Evolutionary conservation across 495 filamentous ascomycete genomes (phyloP), one percentile per base, ranked within the genome.

Genomic region (Cercophora sp.): DNA sequence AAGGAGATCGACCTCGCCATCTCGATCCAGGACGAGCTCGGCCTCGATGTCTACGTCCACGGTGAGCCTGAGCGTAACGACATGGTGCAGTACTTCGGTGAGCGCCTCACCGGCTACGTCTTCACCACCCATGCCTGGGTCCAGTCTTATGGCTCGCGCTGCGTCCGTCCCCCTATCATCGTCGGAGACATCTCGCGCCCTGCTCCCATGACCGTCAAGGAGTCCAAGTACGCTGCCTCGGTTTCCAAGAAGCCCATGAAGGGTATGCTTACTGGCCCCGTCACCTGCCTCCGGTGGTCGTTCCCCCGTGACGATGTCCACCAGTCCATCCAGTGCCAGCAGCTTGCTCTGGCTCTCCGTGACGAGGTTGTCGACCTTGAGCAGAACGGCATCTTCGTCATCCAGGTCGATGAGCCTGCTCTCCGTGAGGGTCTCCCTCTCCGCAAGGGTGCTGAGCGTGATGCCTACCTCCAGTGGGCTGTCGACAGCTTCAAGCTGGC

Each of bases 21-120:
- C 74, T 86, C 88, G 78, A 87, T 97, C 74, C 93, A 98, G 79
- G 91, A 97, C 62, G 92, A 95, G 76, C 91, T 98, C 59, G 89
- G 81, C 67, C 85, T 98, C 18, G 93, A 72, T 64, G 94, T 98
- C 65, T 86, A 87, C 66, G 93, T 98, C 54, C 93, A 98, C 78
- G 93, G 93, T 66, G 93, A 98, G 80, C 92, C 93, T 44, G 93
- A 98, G 81, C 89, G 93, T 72, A 97, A 97, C 75, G 93, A 98
- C 84, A 98, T 98, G 93, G 93, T 98, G 34, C 93, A 98, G 74
- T 98, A 96, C 84, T 98, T 98, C 66, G 93, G 93, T 71, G 93
- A 98, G 83, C 85, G 91, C 59, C 81, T 98, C 39, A 84, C 89
- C 57, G 93, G 93, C 68, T 98, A 97, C 73, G 90, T 90, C 65